These are phyloP conservation scores for Lentinula edodes DNA, from an alignment of 768 basidiomycete genomes.

Conservation along the genomic window DNA sequence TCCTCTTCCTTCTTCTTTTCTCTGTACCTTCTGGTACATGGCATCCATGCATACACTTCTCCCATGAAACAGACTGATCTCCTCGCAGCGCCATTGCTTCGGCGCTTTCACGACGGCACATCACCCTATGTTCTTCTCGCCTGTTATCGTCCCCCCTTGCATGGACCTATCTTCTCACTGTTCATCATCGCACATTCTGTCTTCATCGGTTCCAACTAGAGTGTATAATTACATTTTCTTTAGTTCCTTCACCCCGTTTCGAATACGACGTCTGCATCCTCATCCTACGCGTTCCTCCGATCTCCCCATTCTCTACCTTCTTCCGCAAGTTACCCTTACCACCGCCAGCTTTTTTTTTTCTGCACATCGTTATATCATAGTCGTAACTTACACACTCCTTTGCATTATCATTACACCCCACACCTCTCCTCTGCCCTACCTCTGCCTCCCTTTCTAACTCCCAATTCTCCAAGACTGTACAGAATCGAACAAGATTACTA, in stretches of 20 bases:
- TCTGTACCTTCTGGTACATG: background rate
- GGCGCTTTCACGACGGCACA: conserved; percentile 2
- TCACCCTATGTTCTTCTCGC: background rate
- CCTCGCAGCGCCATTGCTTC: background rate
- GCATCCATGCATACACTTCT: conserved; percentile 2
- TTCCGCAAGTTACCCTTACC: background rate
- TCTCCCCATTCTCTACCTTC: background rate
- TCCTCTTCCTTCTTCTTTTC: background rate
- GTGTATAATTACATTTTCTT: background rate
- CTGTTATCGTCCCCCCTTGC: conserved; percentile 1
- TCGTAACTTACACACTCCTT: background rate
- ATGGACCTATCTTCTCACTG: background rate
- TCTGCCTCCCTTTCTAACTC: too few species aligned
- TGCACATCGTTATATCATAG: background rate
- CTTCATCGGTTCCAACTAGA: background rate
- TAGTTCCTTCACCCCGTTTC: background rate
- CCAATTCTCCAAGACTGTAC: background rate
- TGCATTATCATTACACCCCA: background rate
- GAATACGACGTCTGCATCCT: background rate
- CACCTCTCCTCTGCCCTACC: background rate
- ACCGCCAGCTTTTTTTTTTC: background rate
- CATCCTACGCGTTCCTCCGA: background rate
- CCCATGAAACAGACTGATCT: background rate
- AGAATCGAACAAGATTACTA: background rate
- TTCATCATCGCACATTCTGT: conserved; percentile 5